These are phyloP conservation scores for Xylaria sp. DNA, from an alignment of 2,329 filamentous ascomycete genomes.

Conservation along the genomic window DNA sequence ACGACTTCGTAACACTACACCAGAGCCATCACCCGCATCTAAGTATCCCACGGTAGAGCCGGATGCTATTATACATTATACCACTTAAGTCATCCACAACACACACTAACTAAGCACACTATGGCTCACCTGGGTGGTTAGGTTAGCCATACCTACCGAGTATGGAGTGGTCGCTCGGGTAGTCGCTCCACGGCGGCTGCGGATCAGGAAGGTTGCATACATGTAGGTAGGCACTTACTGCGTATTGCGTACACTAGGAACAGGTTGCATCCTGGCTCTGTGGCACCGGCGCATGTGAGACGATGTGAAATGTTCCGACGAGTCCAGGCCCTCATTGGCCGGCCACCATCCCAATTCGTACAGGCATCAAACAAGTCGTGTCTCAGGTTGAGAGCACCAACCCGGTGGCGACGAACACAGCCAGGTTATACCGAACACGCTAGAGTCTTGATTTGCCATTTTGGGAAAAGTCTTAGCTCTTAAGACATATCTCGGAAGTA, in stretches of 20 bases:
- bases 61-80: background rate
- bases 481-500: too few relatives aligned
- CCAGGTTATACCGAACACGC: too few relatives aligned
- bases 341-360: slow-evolving; percentile 30
- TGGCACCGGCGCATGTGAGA: slow-evolving; percentile 14
- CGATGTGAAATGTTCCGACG: slow-evolving; percentile 19
- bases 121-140: too few relatives aligned
- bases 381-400: slow-evolving; percentile 32
- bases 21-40: too few relatives aligned
- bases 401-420: slow-evolving; percentile 11
- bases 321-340: slow-evolving; percentile 26
- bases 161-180: too few relatives aligned
- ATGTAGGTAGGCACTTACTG: too few relatives aligned
- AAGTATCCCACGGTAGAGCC: too few relatives aligned
- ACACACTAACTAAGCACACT: background rate
- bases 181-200: background rate
- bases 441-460: too few relatives aligned
- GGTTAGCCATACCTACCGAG: too few relatives aligned
- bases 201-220: slow-evolving; percentile 33
- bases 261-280: slow-evolving; percentile 19
- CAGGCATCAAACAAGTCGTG: slow-evolving; percentile 33
- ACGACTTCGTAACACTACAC: background rate
- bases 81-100: too few relatives aligned
- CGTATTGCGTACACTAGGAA: too few relatives aligned
- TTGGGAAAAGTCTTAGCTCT: too few relatives aligned